Percentiles rank a stretch among this genome's conserved stretches.
Evolutionary conservation across 176 grass and related monocot species (phyloP).

Genomic region (Oryza australiensis): DNA sequence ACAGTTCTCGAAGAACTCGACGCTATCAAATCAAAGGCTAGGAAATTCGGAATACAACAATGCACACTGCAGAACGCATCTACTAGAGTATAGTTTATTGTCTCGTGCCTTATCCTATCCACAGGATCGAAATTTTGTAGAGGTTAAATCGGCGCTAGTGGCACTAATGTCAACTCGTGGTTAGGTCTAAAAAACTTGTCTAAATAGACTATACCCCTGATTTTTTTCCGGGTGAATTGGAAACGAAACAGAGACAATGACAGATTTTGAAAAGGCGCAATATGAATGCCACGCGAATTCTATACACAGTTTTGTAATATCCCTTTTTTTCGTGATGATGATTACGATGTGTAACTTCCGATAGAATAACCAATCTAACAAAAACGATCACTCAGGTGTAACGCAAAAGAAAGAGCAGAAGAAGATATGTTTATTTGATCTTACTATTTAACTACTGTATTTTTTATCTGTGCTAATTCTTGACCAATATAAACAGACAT

Average conservation of each 20-base stretch:
- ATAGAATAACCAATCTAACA: background rate
- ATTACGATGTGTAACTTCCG: background rate
- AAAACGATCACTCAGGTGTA: background rate
- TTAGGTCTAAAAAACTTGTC: background rate
- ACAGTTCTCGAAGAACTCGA: background rate
- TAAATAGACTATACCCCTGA: background rate
- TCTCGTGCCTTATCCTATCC: background rate
- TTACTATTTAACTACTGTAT: background rate
- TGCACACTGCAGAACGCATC: background rate
- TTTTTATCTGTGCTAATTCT: background rate
- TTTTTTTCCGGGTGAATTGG: background rate
- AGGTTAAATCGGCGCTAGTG: background rate
- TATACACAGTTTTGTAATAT: background rate
- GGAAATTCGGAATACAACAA: background rate
- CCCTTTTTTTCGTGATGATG: background rate
- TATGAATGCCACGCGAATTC: background rate
- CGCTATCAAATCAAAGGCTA: background rate
- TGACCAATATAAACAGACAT: background rate
- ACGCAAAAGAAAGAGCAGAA: background rate
- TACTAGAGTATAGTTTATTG: constrained; percentile 13
- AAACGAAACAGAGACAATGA: background rate
- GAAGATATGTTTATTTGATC: background rate
- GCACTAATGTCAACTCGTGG: background rate
- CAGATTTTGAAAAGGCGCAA: background rate
- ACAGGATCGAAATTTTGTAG: background rate